Evolutionary conservation across 176 grass and related monocot species (phyloP), one percentile per base, ranked within the genome.

Genomic region (Carex cristatella): DNA sequence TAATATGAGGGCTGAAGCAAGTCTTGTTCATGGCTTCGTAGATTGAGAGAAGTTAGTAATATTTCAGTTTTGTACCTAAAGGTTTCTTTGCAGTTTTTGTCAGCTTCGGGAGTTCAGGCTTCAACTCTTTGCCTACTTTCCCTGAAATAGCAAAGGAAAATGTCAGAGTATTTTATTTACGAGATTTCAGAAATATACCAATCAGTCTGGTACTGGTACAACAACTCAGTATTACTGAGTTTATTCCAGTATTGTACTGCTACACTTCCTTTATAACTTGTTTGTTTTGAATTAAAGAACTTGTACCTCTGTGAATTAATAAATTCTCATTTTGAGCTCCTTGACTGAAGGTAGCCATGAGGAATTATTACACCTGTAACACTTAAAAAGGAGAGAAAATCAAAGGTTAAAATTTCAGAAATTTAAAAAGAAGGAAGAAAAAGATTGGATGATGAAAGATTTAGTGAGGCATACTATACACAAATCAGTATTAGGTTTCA

Each of bases 271-370:
- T 76, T 1, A 75, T 61, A 61, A 7, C 27, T 27, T 49, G 23
- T 12, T 70, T 18, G 14, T 65, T 31, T 65, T 69, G 12, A 40
- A 82, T 65, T 58, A 49, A 82, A 48, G 80, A 65, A 82, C 27
- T 18, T 23, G 37, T 82, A 82, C 80, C 80, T 82, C 38, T 40
- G 44, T 82, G 80, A 65, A 63, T 66, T 66, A 82, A 65, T 62
- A 82, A 23, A 82, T 82, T 82, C 61, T 82, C 80, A 30, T 82
- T 67, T 82, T 46, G 31, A 14, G 59, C 61, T 67, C 38, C 61
- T 82, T 82, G 80, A 82, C 3, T 82, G 10, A 61, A 65, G 61
- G 63, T 65, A 31, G 56, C 80, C 80, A 82, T 82, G 9, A 76
- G 46, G 48, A 76, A 31, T 76, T 76, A 54, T 51, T 53, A 53